Conservation (phyloP, 1,284 basidiomycete species). For the Pisolithus thermaeus region DNA sequence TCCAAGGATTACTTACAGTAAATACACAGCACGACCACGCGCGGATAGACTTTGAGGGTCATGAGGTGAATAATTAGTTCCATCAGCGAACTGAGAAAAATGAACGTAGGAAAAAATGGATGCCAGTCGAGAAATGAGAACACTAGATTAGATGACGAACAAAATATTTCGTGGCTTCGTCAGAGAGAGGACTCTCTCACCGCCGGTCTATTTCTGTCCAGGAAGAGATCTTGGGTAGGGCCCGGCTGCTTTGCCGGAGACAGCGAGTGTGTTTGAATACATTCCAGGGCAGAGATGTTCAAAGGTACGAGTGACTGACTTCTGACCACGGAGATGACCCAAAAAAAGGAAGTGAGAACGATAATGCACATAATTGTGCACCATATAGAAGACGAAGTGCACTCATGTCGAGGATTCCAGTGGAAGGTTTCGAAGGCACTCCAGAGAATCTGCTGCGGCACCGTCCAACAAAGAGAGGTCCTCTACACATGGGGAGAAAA, state of each 20-base stretch:
- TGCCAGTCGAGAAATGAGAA: not conserved
- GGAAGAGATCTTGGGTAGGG: not conserved
- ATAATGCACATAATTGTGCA: too few species aligned
- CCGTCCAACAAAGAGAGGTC: too few species aligned
- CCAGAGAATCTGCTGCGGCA: too few species aligned
- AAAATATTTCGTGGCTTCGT: too few species aligned
- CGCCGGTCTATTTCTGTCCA: not conserved
- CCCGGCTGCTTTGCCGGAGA: not conserved
- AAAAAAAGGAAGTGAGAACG: not conserved
- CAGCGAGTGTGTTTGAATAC: not conserved
- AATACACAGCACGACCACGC: constrained; percentile 7
- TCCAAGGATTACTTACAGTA: too few species aligned
- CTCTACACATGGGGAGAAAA: too few species aligned
- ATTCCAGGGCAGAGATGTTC: not conserved
- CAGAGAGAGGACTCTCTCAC: not conserved
- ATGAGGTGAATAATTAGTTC: not conserved
- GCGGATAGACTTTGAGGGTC: constrained; percentile 10
- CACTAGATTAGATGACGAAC: too few species aligned
- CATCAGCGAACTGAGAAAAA: not conserved
- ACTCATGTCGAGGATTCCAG: too few species aligned
- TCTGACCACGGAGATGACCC: not conserved
- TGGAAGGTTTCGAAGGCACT: too few species aligned
- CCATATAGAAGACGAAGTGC: too few species aligned
- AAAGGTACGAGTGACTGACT: not conserved
- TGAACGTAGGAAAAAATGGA: constrained; percentile 3